Evolutionary conservation across 495 filamentous ascomycete species (phyloP).

Genomic region (Xylaria nigripes): DNA sequence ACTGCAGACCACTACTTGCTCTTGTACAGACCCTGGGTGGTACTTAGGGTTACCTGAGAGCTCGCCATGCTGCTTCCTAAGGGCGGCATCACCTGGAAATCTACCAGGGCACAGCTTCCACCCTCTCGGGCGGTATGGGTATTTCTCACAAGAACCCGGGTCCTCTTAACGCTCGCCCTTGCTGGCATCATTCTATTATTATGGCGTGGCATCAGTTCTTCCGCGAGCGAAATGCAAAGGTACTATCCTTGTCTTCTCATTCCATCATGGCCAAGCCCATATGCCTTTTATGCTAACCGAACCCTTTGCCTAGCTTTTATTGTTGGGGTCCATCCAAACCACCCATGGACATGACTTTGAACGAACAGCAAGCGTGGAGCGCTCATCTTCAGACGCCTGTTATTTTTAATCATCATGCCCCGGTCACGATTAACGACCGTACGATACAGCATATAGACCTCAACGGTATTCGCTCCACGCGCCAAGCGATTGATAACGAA

Average conservation of each 20-base stretch:
- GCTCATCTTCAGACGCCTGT: constrained; percentile 84
- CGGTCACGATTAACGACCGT: constrained; percentile 70
- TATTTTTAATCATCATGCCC: constrained; percentile 89
- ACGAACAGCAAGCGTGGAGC: constrained; percentile 85
- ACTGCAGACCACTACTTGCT: not conserved
- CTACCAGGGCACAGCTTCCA: constrained; percentile 70
- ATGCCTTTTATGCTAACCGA: constrained; percentile 16
- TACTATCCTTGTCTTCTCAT: constrained; percentile 29
- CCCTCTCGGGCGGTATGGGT: constrained; percentile 72
- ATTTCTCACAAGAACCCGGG: constrained; percentile 68
- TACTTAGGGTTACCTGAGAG: constrained; percentile 30
- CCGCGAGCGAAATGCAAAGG: constrained; percentile 88
- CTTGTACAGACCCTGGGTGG: constrained; percentile 22
- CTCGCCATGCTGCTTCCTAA: constrained; percentile 62
- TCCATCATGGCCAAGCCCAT: not conserved
- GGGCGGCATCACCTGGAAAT: constrained; percentile 88
- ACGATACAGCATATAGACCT: constrained; percentile 75
- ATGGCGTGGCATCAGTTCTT: constrained; percentile 80
- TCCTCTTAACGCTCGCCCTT: constrained; percentile 66
- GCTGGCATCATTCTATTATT: constrained; percentile 68
- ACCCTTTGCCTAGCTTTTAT: constrained; percentile 62
- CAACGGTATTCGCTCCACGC: constrained; percentile 76
- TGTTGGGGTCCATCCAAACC: constrained; percentile 91
- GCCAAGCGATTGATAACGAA: constrained; percentile 63
- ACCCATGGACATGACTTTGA: constrained; percentile 85